phyloP scores from a whole-genome alignment of 139 green algal genomes.

The Tetraselmis striata region DNA sequence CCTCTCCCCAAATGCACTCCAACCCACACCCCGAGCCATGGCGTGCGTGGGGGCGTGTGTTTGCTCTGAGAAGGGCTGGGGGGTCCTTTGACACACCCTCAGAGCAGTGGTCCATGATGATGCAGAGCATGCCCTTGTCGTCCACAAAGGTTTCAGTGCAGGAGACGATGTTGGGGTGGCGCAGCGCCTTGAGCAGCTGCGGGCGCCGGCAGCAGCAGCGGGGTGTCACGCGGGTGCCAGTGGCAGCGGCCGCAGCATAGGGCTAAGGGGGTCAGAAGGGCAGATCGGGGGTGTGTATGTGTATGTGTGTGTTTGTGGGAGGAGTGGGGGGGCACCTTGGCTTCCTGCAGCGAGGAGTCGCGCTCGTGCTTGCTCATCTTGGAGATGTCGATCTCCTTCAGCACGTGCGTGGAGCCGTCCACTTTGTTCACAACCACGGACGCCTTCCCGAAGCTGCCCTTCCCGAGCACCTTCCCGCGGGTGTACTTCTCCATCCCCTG shows the following conservation, averaged over 20 bases:
- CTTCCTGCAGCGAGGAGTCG: constrained; percentile 52
- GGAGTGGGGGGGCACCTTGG: constrained; percentile 32
- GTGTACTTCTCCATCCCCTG: constrained; percentile 39
- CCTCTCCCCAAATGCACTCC: background rate
- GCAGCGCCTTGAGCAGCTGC: constrained; percentile 58
- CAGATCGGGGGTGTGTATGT: no score
- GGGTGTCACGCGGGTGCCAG: no score
- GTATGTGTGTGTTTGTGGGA: no score
- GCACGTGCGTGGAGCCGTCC: constrained; percentile 60
- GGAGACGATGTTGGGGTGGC: constrained; percentile 63
- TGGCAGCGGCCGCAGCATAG: no score
- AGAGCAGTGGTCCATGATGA: constrained; percentile 68
- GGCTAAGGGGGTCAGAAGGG: no score
- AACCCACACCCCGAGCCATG: background rate
- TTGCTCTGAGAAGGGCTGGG: no score
- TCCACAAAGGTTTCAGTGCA: constrained; percentile 55
- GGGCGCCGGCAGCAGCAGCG: background rate
- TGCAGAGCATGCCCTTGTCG: constrained; percentile 54
- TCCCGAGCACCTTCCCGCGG: constrained; percentile 46
- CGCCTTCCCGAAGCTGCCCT: constrained; percentile 56
- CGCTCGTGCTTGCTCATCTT: constrained; percentile 50
- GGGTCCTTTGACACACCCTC: constrained; percentile 39
- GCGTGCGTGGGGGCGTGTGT: no score
- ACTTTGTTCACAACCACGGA: constrained; percentile 43
- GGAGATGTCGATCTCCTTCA: constrained; percentile 69